Evolutionary conservation across 306 rosid species (phyloP).

Genomic region (Echinosophora koreensis): DNA sequence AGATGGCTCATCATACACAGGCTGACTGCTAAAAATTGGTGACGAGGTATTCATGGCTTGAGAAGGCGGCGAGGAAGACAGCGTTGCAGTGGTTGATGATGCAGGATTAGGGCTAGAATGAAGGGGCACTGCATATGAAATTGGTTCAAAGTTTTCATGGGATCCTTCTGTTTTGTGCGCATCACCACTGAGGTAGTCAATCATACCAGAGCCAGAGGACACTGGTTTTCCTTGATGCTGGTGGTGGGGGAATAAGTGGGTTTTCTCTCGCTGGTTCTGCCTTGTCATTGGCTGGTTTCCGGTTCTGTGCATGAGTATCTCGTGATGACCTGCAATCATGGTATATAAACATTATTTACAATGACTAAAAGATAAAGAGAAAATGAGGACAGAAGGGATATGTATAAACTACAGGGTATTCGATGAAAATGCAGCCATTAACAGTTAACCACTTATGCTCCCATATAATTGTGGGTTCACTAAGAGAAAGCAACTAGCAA

Average conservation of each 20-base stretch:
- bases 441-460: background rate
- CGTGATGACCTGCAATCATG: constrained; percentile 60
- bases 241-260: constrained; percentile 68
- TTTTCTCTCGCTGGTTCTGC: constrained; percentile 51
- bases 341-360: constrained; percentile 7
- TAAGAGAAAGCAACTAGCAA: background rate
- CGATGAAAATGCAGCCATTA: background rate
- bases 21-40: constrained; percentile 58
- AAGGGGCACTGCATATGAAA: constrained; percentile 49
- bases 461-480: background rate
- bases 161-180: constrained; percentile 59
- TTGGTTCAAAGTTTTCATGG: constrained; percentile 42
- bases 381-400: background rate
- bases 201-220: constrained; percentile 52
- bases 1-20: constrained; percentile 65
- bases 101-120: constrained; percentile 48
- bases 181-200: constrained; percentile 80
- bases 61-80: constrained; percentile 58
- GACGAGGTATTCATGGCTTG: constrained; percentile 51
- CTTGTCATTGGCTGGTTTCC: constrained; percentile 53
- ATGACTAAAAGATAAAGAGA: background rate
- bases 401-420: background rate
- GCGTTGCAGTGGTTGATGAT: constrained; percentile 46
- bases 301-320: constrained; percentile 55
- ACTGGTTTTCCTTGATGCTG: constrained; percentile 62